A percentile compares a stretch with the other conserved stretches of the same genome.
Evolutionary conservation across 31 red algal species (phyloP).

Genomic region (Odonthalia washingtoniensis): DNA sequence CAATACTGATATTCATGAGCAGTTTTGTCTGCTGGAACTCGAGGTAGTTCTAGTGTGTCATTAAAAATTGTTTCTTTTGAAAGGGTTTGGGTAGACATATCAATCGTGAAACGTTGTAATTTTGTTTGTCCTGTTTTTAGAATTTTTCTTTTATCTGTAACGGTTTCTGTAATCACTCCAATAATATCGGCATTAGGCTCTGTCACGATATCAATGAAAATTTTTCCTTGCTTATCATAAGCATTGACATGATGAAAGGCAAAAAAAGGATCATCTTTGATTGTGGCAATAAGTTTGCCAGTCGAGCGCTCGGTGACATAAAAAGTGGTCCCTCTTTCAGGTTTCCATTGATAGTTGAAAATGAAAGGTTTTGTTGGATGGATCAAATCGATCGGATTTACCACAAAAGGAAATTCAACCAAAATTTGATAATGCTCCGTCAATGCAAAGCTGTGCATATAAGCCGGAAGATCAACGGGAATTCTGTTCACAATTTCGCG

Average conservation of each 20-base stretch:
- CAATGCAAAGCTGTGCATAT: conserved; percentile 61
- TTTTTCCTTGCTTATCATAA: conserved; percentile 44
- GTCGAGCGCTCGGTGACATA: conserved; percentile 49
- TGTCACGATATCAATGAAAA: conserved; percentile 51
- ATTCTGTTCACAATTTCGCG: too few relatives aligned
- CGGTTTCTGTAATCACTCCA: conserved; percentile 28
- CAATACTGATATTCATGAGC: conserved; percentile 35
- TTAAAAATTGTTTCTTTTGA: conserved; percentile 8
- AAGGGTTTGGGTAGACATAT: conserved; percentile 12
- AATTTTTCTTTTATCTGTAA: conserved; percentile 48
- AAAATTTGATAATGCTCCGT: conserved; percentile 70
- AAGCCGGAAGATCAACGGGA: conserved; percentile 33
- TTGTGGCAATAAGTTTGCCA: conserved; percentile 39
- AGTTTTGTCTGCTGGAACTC: conserved; percentile 28
- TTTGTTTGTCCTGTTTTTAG: conserved; percentile 13
- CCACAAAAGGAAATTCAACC: conserved; percentile 41
- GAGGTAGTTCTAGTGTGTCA: conserved; percentile 45
- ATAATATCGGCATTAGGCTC: conserved; percentile 53
- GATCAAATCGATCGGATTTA: conserved; percentile 39
- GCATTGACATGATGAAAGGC: conserved; percentile 79
- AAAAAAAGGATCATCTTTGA: conserved; percentile 45
- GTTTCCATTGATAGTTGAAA: conserved; percentile 38
- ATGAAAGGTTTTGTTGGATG: conserved; percentile 44
- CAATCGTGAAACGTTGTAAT: conserved; percentile 35
- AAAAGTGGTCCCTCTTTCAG: conserved; percentile 34